Evolutionary conservation across 1,284 basidiomycete species (phyloP).

Genomic region (Microbotryum intermedium): DNA sequence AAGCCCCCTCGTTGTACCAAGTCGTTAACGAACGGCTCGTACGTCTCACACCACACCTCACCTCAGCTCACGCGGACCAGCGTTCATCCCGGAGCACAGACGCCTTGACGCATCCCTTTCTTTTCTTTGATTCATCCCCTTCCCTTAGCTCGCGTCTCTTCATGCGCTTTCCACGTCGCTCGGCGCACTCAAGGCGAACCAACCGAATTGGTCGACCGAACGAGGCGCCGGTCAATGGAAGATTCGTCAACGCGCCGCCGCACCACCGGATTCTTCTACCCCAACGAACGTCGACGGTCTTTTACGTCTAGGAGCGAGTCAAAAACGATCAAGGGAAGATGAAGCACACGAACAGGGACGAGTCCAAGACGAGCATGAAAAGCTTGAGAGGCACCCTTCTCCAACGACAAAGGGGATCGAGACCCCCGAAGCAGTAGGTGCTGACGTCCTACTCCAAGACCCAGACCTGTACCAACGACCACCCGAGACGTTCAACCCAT

Average conservation of each 20-base stretch:
- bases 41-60: conserved; percentile 32
- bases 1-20: conserved; percentile 70
- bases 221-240: conserved; percentile 2
- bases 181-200: conserved; percentile 2
- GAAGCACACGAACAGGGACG: background rate
- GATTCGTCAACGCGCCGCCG: conserved; percentile 19
- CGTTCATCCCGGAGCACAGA: too few species aligned
- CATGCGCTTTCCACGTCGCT: conserved; percentile 20
- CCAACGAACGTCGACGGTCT: background rate
- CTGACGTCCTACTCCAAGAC: too few species aligned
- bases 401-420: background rate
- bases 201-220: conserved; percentile 20
- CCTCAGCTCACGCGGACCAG: too few species aligned
- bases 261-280: background rate
- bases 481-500: conserved; percentile 25
- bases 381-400: background rate
- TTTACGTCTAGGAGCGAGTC: background rate
- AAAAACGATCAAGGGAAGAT: background rate
- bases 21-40: conserved; percentile 72
- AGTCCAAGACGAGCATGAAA: background rate
- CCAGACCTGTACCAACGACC: background rate
- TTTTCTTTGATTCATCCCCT: too few species aligned
- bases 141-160: conserved; percentile 3
- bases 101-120: too few species aligned
- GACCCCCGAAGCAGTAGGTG: too few species aligned